phyloP scores from a whole-genome alignment of 805 yeast genomes.

The Cyberlindnera bimundalis region DNA sequence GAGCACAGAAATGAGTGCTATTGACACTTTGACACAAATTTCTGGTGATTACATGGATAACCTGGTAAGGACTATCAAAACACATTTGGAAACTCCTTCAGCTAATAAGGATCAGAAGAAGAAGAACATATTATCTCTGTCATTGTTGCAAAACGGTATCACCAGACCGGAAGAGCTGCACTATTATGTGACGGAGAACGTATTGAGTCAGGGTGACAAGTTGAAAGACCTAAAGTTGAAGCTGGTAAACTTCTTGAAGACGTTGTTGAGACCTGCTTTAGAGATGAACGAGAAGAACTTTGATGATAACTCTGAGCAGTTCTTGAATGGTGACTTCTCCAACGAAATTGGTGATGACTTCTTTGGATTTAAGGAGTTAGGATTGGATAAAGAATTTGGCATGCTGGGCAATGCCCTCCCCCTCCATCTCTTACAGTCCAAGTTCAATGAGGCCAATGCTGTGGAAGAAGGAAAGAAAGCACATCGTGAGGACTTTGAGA shows the following conservation, averaged over 20 bases:
- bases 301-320: slow-evolving; percentile 89
- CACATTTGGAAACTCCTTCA: slow-evolving; percentile 63
- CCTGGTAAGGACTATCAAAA: slow-evolving; percentile 63
- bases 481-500: slow-evolving; percentile 64
- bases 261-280: slow-evolving; percentile 72
- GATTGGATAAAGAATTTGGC: slow-evolving; percentile 89
- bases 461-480: slow-evolving; percentile 42
- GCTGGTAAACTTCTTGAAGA: slow-evolving; percentile 69
- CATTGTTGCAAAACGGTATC: slow-evolving; percentile 84
- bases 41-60: slow-evolving; percentile 80
- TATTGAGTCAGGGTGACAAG: slow-evolving; percentile 64
- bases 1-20: slow-evolving; percentile 70
- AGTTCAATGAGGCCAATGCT: slow-evolving; percentile 57
- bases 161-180: slow-evolving; percentile 73
- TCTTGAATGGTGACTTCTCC: slow-evolving; percentile 91
- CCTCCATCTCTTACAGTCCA: slow-evolving; percentile 77
- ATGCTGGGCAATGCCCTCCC: slow-evolving; percentile 84
- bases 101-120: slow-evolving; percentile 29
- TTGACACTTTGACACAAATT: slow-evolving; percentile 74
- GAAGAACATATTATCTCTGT: slow-evolving; percentile 52
- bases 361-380: slow-evolving; percentile 94
- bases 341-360: slow-evolving; percentile 94
- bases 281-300: slow-evolving; percentile 76
- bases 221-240: slow-evolving; percentile 65
- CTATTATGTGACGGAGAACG: slow-evolving; percentile 68